These are phyloP conservation scores for Colletotrichum chlorophyti DNA, from an alignment of 2,329 filamentous ascomycete genomes.

Conservation along the genomic window DNA sequence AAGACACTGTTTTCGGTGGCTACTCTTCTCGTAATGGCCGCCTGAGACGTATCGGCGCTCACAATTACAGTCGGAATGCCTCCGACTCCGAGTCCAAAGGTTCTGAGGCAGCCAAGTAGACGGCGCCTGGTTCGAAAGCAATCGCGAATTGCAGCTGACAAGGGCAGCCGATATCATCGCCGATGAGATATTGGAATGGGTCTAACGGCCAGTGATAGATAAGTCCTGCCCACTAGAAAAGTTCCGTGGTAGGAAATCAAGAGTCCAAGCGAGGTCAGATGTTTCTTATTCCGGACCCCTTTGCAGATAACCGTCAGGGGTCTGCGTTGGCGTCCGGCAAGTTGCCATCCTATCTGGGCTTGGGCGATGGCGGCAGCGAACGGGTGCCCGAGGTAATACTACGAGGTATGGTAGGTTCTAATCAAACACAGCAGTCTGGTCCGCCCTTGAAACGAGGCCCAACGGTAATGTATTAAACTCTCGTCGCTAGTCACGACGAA, in stretches of 20 bases:
- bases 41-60: not conserved
- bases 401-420: no score
- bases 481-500: no score
- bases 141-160: slow-evolving; percentile 4
- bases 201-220: not conserved
- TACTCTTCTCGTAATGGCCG: not conserved
- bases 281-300: slow-evolving; percentile 3
- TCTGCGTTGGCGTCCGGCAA: not conserved
- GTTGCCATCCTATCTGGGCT: slow-evolving; percentile 9
- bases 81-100: no score
- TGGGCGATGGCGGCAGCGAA: not conserved
- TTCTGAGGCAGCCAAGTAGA: not conserved
- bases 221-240: not conserved
- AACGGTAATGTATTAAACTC: no score
- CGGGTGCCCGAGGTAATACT: not conserved
- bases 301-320: not conserved
- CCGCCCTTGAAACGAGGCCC: no score
- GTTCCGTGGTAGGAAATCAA: not conserved
- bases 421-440: no score
- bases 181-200: slow-evolving; percentile 2
- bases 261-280: not conserved
- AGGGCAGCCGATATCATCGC: slow-evolving; percentile 5
- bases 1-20: not conserved
- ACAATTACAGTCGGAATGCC: not conserved
- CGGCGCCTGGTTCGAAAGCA: not conserved